A percentile compares a stretch with the other conserved stretches of the same genome.
phyloP scores from a whole-genome alignment of 345 rosid genomes.

The Populus alba region DNA sequence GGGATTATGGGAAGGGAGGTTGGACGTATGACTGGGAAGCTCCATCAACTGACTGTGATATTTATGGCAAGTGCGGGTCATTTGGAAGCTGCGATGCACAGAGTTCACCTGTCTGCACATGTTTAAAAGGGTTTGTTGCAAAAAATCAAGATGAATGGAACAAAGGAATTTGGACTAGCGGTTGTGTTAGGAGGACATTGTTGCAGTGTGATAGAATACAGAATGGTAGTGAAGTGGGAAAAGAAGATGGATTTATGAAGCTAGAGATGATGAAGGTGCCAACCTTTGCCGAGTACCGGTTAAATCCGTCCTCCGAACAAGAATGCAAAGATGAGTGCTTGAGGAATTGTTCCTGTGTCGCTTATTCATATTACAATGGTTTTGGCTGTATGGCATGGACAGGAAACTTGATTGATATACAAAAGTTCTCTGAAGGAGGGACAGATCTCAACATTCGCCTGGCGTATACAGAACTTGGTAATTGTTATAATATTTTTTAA shows the following conservation, averaged over 20 bases:
- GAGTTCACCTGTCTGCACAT: slow-evolving; percentile 19
- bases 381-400: not conserved
- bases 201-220: slow-evolving; percentile 18
- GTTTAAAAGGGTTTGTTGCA: slow-evolving; percentile 7
- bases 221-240: slow-evolving; percentile 5
- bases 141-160: slow-evolving; percentile 22
- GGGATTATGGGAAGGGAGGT: not conserved
- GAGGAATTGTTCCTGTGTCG: slow-evolving; percentile 34
- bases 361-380: slow-evolving; percentile 12
- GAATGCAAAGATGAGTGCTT: slow-evolving; percentile 38
- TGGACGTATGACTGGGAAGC: not conserved
- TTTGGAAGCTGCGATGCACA: slow-evolving; percentile 18
- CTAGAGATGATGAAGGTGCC: slow-evolving; percentile 19
- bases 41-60: slow-evolving; percentile 10
- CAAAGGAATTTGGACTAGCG: slow-evolving; percentile 28
- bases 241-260: slow-evolving; percentile 20
- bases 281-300: slow-evolving; percentile 8
- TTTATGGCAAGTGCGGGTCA: slow-evolving; percentile 25
- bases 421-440: slow-evolving; percentile 7
- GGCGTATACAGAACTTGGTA: slow-evolving; percentile 11
- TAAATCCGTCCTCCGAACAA: slow-evolving; percentile 5
- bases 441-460: slow-evolving; percentile 11
- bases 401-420: slow-evolving; percentile 16
- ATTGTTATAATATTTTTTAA: not conserved
- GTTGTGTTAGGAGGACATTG: slow-evolving; percentile 23